Base-by-base conservation (phyloP, 2,329 filamentous ascomycete genomes). In the Hymenoscyphus scutula region DNA sequence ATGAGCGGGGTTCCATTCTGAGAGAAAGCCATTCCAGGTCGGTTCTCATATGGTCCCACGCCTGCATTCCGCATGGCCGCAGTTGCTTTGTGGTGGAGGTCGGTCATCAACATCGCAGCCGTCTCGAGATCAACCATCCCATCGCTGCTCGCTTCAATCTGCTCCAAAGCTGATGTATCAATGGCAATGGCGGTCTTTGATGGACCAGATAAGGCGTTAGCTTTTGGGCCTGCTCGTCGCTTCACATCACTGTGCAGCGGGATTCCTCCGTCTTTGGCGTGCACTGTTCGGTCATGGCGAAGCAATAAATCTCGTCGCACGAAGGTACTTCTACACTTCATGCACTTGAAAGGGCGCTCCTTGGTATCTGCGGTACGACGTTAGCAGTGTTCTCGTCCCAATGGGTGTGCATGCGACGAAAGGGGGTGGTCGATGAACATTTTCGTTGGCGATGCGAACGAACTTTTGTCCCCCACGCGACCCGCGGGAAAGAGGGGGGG, bases 281-380 rank as follows among this genome's bases (percentile, higher is more conserved):
- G 95, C 68, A 99, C 95, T 68, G 95, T 99, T 73, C 95, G 91
- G 78, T 99, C 95, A 81, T 99, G 95, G 77, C 95, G 90, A 70
- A 99, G 87, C 59, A 99, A 88, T 67, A 99, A 84, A 80, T 99
- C 95, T 78, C 95, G 91, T 76, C 95, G 91, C 72, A 99, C 95
- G 76, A 99, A 99, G 65, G 95, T 99, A 82, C 93, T 97, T 74
- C 93, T 86, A 79, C 95, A 99, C 81, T 99, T 99, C 81, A 92
- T 84, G 79, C 95, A 99, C 78, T 98, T 98, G 84, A 99, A 99
- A 41, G 95, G 95, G 67, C 95, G 89, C 79, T 98, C 95, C 80
- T 99, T 99, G 68, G 95, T 99, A 78, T 98, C 94, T 98, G 77
- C 65, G 62, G 56, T 63, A 65, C 66, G 15, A 48, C 56, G 55